Evolutionary conservation across 345 rosid species (phyloP).

Genomic region (Rubroshorea leprosula): DNA sequence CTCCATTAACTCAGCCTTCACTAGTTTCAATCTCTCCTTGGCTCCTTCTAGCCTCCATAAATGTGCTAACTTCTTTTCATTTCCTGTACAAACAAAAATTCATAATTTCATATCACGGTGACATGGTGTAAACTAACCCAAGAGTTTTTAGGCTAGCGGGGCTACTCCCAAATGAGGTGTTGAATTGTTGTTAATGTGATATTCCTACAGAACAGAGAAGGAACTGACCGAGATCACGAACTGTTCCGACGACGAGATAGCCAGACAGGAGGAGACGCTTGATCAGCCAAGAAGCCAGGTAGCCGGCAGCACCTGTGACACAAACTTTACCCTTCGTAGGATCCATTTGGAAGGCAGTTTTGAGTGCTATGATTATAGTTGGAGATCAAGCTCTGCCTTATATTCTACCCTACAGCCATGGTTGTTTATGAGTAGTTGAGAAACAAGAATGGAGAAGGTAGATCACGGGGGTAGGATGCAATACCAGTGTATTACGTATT

Average conservation of each 20-base stretch:
- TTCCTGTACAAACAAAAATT: conserved; percentile 24
- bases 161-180: too few species aligned
- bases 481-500: too few species aligned
- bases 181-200: too few species aligned
- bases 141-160: too few species aligned
- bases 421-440: too few species aligned
- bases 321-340: conserved; percentile 48
- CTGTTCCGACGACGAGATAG: conserved; percentile 82
- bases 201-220: background rate
- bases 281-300: conserved; percentile 83
- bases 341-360: too few species aligned
- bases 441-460: too few species aligned
- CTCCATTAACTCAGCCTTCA: conserved; percentile 69
- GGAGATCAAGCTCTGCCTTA: background rate
- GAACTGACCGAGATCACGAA: conserved; percentile 64
- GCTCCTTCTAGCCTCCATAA: conserved; percentile 82
- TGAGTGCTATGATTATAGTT: too few species aligned
- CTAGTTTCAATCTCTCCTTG: conserved; percentile 65
- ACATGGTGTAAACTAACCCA: too few species aligned
- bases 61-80: conserved; percentile 65
- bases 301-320: conserved; percentile 90
- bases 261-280: conserved; percentile 74
- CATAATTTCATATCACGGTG: background rate
- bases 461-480: too few species aligned
- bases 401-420: too few species aligned